Evolutionary conservation across 2,329 filamentous ascomycete genomes (phyloP).

Genomic region (Emmonsiellopsis sp.): DNA sequence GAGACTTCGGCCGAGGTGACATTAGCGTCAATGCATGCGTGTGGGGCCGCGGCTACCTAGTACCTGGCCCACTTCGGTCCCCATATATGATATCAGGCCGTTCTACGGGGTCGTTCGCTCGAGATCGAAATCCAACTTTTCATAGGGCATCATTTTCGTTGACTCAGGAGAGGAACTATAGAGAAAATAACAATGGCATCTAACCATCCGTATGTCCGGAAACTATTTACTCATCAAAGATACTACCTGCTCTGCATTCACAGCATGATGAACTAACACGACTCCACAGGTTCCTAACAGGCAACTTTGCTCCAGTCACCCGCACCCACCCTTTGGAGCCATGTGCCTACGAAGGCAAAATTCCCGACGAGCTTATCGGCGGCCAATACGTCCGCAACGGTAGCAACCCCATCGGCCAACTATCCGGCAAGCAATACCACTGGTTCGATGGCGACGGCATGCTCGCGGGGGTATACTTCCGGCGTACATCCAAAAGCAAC

Average conservation of each 20-base stretch:
- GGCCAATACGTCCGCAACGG: conserved; percentile 67
- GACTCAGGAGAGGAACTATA: too few species aligned
- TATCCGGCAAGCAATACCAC: conserved; percentile 54
- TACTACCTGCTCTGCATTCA: too few species aligned
- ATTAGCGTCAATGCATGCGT: not conserved
- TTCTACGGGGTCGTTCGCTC: not conserved
- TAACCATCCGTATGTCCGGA: too few species aligned
- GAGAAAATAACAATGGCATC: too few species aligned
- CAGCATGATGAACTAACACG: too few species aligned
- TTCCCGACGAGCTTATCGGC: conserved; percentile 57
- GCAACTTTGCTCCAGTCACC: conserved; percentile 62
- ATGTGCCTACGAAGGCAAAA: conserved; percentile 48
- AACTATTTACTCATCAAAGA: too few species aligned
- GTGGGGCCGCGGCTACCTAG: not conserved
- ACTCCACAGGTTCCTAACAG: conserved; percentile 46
- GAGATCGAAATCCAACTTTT: too few species aligned
- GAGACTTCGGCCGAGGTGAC: not conserved
- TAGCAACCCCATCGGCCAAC: conserved; percentile 57
- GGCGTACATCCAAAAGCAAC: conserved; percentile 21
- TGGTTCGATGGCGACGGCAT: conserved; percentile 73
- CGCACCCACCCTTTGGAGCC: conserved; percentile 46
- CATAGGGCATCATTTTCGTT: too few species aligned
- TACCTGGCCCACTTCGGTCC: not conserved
- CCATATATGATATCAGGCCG: not conserved
- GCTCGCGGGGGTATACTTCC: conserved; percentile 59